Percentiles rank a stretch among this genome's conserved stretches.
Conservation (phyloP, 345 rosid species). For the Melaleuca quinquenervia region DNA sequence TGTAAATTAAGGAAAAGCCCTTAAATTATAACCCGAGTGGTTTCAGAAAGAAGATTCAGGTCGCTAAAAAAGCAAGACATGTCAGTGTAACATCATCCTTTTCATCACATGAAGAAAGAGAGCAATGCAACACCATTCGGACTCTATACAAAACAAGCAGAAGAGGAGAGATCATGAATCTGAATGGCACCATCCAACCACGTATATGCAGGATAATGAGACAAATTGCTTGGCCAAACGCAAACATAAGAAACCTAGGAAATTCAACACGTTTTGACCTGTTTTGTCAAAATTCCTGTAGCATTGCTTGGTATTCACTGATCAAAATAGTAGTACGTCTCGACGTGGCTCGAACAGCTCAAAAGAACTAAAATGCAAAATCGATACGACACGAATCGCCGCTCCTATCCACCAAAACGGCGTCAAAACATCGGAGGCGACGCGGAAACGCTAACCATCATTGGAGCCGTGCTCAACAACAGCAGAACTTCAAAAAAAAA, state of each 20-base stretch:
- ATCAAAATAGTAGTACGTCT: too few relatives aligned
- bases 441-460: background rate
- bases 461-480: background rate
- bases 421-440: background rate
- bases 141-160: background rate
- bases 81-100: background rate
- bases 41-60: background rate
- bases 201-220: background rate
- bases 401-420: background rate
- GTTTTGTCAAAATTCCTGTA: background rate
- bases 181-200: background rate
- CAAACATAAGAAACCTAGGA: background rate
- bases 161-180: background rate
- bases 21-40: background rate
- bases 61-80: background rate
- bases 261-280: background rate
- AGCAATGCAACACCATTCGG: background rate
- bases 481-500: background rate
- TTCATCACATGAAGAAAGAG: background rate
- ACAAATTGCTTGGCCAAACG: background rate
- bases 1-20: slow-evolving; percentile 9
- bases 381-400: background rate
- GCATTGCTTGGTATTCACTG: background rate
- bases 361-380: background rate
- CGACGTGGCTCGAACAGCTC: background rate